phyloP scores from a whole-genome alignment of 176 grass and related monocot species.

The Musa itinerans region DNA sequence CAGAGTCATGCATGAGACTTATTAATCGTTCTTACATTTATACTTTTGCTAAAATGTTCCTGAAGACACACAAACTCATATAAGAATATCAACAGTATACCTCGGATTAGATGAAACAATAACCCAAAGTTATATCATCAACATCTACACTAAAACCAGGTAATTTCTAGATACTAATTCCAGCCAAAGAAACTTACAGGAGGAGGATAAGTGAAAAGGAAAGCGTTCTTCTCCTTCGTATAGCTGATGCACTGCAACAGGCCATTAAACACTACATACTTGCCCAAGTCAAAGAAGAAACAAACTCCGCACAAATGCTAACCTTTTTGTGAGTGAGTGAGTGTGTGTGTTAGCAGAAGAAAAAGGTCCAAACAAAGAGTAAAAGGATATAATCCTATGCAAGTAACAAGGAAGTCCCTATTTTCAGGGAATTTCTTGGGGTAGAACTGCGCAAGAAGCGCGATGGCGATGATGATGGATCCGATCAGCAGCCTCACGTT shows the following conservation, averaged over 20 bases:
- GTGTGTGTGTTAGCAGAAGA: background rate
- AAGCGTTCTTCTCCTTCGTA: conserved; percentile 95
- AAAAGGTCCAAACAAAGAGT: background rate
- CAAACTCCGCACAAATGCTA: background rate
- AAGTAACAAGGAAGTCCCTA: conserved; percentile 65
- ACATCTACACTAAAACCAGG: too few relatives aligned
- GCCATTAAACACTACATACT: conserved; percentile 72
- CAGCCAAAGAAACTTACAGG: conserved; percentile 34
- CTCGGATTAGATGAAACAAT: too few relatives aligned
- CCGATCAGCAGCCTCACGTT: conserved; percentile 78
- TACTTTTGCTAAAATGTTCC: too few relatives aligned
- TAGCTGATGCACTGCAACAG: conserved; percentile 79
- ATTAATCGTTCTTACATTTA: too few relatives aligned
- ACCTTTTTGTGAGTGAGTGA: too few relatives aligned
- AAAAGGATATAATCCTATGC: conserved; percentile 96
- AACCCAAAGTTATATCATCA: too few relatives aligned
- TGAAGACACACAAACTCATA: too few relatives aligned
- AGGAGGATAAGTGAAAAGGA: conserved; percentile 87
- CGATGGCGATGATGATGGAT: conserved; percentile 67
- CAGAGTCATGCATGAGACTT: too few relatives aligned
- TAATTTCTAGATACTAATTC: background rate
- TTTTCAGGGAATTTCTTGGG: conserved; percentile 98
- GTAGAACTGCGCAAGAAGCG: conserved; percentile 89
- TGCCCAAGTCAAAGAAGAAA: conserved; percentile 27
- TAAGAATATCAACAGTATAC: too few relatives aligned